phyloP scores from a whole-genome alignment of 768 basidiomycete genomes.

The Pleurotus platypus region DNA sequence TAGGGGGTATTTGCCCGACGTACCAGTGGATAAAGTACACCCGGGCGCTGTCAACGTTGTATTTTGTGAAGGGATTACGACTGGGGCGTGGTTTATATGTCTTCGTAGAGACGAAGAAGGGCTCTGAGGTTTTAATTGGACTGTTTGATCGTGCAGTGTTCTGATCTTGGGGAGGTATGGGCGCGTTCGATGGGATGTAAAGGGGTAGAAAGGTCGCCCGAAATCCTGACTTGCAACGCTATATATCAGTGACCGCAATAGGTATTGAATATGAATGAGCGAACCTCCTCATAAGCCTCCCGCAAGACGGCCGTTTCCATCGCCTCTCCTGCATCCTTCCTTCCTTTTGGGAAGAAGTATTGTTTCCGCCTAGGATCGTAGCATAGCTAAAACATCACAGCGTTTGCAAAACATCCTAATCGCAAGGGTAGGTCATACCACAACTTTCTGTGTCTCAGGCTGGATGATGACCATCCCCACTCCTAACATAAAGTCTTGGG shows the following conservation, averaged over 20 bases:
- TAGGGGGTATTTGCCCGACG: conserved; percentile 45
- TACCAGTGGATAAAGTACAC: conserved; percentile 58
- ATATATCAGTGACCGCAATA: too few species aligned
- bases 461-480: conserved; percentile 65
- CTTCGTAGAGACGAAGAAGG: conserved; percentile 35
- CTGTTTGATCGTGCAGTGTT: neutral
- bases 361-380: conserved; percentile 14
- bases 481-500: conserved; percentile 52
- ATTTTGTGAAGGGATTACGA: conserved; percentile 8
- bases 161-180: conserved; percentile 26
- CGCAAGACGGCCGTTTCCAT: conserved; percentile 56
- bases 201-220: conserved; percentile 44
- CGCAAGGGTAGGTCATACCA: conserved; percentile 27
- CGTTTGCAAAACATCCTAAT: neutral
- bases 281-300: conserved; percentile 68
- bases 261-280: neutral
- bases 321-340: conserved; percentile 66
- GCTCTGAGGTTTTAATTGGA: conserved; percentile 31
- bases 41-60: conserved; percentile 24
- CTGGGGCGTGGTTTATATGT: conserved; percentile 22
- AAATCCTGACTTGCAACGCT: conserved; percentile 43
- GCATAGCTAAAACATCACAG: neutral
- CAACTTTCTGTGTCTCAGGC: conserved; percentile 48
- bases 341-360: conserved; percentile 64
- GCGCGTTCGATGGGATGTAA: conserved; percentile 36